These are phyloP conservation scores for Aspergillus oerlinghausenensis DNA, from an alignment of 2,329 filamentous ascomycete genomes.

Conservation along the genomic window DNA sequence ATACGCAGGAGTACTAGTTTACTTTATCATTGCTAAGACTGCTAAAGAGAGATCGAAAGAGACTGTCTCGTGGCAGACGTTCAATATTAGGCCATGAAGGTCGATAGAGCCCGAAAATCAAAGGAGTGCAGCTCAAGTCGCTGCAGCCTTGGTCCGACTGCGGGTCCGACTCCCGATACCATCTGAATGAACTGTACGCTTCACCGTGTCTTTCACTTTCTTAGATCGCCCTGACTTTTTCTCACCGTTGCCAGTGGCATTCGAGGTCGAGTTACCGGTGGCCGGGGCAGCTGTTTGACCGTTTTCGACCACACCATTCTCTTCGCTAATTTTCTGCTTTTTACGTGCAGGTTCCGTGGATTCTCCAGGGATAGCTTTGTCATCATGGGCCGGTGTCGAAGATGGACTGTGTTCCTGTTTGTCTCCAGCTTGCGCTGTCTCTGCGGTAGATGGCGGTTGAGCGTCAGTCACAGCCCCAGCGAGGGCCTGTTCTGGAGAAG, in stretches of 20 bases:
- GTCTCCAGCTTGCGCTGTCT: constrained; percentile 15
- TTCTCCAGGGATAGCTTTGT: constrained; percentile 11
- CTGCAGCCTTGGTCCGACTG: constrained; percentile 31
- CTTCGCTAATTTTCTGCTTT: constrained; percentile 29
- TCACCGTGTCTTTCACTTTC: constrained; percentile 27
- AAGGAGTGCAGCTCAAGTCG: constrained; percentile 6
- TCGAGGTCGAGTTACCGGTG: constrained; percentile 6
- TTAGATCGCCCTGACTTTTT: constrained; percentile 28
- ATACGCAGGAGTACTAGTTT: not conserved
- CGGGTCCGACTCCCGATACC: constrained; percentile 37
- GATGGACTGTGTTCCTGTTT: constrained; percentile 22
- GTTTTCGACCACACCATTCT: constrained; percentile 9
- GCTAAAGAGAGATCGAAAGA: not conserved
- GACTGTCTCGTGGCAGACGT: not conserved
- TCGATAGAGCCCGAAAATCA: not conserved
- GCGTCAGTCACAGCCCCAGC: not conserved
- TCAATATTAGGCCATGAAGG: not conserved
- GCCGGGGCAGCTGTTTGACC: constrained; percentile 7
- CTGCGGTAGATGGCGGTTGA: constrained; percentile 2
- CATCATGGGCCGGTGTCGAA: constrained; percentile 1
- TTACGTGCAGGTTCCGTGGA: constrained; percentile 26
- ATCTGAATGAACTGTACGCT: constrained; percentile 25
- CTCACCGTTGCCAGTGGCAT: constrained; percentile 17
- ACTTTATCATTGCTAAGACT: not conserved
- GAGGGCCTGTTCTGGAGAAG: constrained; percentile 3